Base-by-base conservation (phyloP, 2,329 filamentous ascomycete species). In the Cladosporium sp. region DNA sequence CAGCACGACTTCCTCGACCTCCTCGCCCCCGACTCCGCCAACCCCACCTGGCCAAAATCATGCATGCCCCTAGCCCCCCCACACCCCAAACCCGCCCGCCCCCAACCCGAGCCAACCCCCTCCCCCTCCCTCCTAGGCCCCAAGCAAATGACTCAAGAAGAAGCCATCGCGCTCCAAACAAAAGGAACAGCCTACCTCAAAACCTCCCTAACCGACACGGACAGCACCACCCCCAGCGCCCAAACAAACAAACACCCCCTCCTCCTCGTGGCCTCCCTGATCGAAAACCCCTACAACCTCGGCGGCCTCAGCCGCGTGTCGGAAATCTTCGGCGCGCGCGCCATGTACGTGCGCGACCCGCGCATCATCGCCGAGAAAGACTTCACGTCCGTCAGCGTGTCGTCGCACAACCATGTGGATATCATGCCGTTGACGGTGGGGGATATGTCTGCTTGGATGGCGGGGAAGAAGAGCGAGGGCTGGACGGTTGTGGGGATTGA, bases 401-500 rank as follows among this genome's bases (percentile, higher is more conserved):
- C 71, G 1, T 73, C 69, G 1, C 73, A 79, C 41, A 65, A 71
- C 16, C 76, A 78, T 54, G 54, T 78, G 5, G 69, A 71, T 1
- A 75, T 79, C 48, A 52, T 63, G 8, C 64, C 69, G 1, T 51
- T 67, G 2, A 48, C 57, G 0, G 54, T 56, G 0, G 36, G 57
- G 2, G 58, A 57, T 1, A 51, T 68, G 2, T 54, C 58, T 11
- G 57, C 57, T 1, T 77, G 70, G 38, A 55, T 78, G 4, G 57
- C 63, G 0, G 55, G 58, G 13, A 69, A 69, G 59, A 73, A 73
- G 55, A 60, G 57, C n/a, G 67, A 72, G 41, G 76, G 75, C 0
- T 78, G 71, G 49, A 66, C 63, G n/a, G 66, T 77, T n/a, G 71
- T 78, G 3, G 76, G 75, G 0, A 72, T 79, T 7, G 76, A 79